Evolutionary conservation across 768 basidiomycete species (phyloP), one percentile per base, ranked within the genome.

Genomic region (Lactifluus volemus): DNA sequence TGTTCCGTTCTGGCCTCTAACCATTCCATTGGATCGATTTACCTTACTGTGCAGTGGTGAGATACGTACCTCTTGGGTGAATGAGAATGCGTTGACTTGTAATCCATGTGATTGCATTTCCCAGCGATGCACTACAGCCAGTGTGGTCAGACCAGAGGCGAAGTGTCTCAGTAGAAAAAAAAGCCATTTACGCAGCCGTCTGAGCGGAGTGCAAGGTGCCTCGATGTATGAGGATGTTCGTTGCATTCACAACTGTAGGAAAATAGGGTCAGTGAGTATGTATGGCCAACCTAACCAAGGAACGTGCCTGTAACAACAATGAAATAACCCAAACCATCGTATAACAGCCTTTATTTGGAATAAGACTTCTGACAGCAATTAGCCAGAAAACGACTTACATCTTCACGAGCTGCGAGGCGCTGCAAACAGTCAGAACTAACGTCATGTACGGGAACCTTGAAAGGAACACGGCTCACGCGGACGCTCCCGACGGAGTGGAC

Each of bases 321-420:
- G 60, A 86, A 83, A 68, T 84, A 87, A 19, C 81, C 79, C 25
- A 87, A 70, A 21, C 85, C 86, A 63, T 88, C 84, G 57, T 81
- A 83, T 5, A 88, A 72, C 82, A 87, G 82, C 72, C 84, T 86
- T 63, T 11, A 17, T 25, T 12, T 14, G 7, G 8, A n/a, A 11
- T 55, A 39, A 52, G 38, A 48, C 21, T 8, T 8, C 8, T 4
- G 19, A 25, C 25, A 49, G 45, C 19, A 29, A 44, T 17, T 30
- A 21, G n/a, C 14, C 25, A 41, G 47, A 25, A 32, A 32, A 39
- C 12, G 21, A 66, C 70, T 6, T 50, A 73, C 71, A 70, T 61
- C 58, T 61, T 65, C 48, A 68, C 58, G 17, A 73, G 61, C 49
- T 59, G 63, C 19, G 63, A 51, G 61, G 71, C 61, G 30, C 70